A percentile compares a stretch with the other conserved stretches of the same genome.
Evolutionary conservation across 192 early-diverging fungal genomes (phyloP).

Genomic region (Backusella tarrabulga): DNA sequence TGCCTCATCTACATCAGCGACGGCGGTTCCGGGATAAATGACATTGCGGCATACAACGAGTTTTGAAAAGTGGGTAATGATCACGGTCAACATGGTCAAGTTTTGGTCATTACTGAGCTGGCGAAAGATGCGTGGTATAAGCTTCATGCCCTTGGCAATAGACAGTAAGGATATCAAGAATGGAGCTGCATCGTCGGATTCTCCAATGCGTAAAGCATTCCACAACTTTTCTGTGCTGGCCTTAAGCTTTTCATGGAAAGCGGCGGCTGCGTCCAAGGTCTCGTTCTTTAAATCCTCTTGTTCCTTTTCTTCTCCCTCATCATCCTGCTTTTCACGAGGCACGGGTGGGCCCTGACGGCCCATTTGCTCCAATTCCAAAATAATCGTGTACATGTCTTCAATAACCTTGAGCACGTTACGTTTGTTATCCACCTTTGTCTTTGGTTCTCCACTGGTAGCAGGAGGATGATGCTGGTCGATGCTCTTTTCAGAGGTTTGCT

Average conservation of each 20-base stretch:
- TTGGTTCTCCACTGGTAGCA: background rate
- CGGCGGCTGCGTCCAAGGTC: constrained; percentile 29
- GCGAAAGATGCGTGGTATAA: constrained; percentile 82
- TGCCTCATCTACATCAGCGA: constrained; percentile 25
- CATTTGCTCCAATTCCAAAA: constrained; percentile 83
- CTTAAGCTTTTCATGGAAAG: constrained; percentile 44
- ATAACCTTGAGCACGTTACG: constrained; percentile 61
- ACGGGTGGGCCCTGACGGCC: constrained; percentile 62
- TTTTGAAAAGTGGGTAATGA: constrained; percentile 74
- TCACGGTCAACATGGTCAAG: constrained; percentile 70
- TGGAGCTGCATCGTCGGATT: background rate
- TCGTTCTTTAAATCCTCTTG: background rate
- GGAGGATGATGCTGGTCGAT: background rate
- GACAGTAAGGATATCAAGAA: constrained; percentile 77
- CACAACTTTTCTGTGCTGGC: constrained; percentile 55
- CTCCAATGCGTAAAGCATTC: constrained; percentile 58
- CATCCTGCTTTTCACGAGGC: constrained; percentile 52
- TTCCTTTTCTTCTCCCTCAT: constrained; percentile 10
- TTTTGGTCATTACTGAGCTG: constrained; percentile 78
- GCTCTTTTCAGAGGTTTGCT: constrained; percentile 10
- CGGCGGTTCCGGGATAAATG: constrained; percentile 41
- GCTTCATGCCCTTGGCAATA: constrained; percentile 85
- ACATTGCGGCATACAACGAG: constrained; percentile 64
- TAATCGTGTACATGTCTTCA: constrained; percentile 76
- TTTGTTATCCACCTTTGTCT: constrained; percentile 36